phyloP scores from a whole-genome alignment of 139 green algal genomes.

The Micromonas pusilla region DNA sequence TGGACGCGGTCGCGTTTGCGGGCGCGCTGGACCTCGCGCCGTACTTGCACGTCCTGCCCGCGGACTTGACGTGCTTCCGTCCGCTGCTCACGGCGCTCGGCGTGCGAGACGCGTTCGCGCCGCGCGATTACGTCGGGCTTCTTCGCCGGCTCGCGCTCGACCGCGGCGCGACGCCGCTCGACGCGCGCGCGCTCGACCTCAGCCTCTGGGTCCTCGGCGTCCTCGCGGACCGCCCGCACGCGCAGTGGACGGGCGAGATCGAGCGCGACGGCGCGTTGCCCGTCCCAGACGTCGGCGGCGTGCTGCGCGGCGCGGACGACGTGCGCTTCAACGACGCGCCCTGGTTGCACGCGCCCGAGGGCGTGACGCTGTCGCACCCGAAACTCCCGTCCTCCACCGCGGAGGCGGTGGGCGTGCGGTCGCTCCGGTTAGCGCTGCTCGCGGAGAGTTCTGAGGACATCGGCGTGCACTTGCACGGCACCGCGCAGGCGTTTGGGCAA shows the following conservation, averaged over 20 bases:
- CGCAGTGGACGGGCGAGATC: not conserved
- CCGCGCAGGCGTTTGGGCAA: constrained; percentile 69
- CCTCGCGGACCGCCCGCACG: constrained; percentile 28
- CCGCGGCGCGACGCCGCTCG: constrained; percentile 31
- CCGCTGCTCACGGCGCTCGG: constrained; percentile 55
- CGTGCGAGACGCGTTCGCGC: constrained; percentile 49
- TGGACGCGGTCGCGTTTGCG: constrained; percentile 51
- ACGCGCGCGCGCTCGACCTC: constrained; percentile 41
- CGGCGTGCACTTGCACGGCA: constrained; percentile 28
- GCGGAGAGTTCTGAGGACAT: constrained; percentile 47
- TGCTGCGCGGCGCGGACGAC: constrained; percentile 42
- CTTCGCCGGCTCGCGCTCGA: constrained; percentile 43
- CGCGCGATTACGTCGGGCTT: constrained; percentile 50
- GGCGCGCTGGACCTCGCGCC: constrained; percentile 61
- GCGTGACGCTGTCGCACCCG: constrained; percentile 42
- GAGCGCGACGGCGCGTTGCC: constrained; percentile 29
- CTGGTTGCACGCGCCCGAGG: constrained; percentile 43
- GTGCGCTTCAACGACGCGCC: constrained; percentile 71
- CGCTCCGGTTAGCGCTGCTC: constrained; percentile 49
- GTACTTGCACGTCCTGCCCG: constrained; percentile 58
- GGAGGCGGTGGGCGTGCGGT: constrained; percentile 49
- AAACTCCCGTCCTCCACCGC: constrained; percentile 45
- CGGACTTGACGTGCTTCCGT: constrained; percentile 61
- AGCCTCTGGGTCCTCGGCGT: constrained; percentile 48
- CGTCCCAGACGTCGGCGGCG: constrained; percentile 50